Evolutionary conservation across 2,329 filamentous ascomycete species (phyloP), one percentile per base, ranked within the genome.

Genomic region (Colletotrichum tamarilloi): DNA sequence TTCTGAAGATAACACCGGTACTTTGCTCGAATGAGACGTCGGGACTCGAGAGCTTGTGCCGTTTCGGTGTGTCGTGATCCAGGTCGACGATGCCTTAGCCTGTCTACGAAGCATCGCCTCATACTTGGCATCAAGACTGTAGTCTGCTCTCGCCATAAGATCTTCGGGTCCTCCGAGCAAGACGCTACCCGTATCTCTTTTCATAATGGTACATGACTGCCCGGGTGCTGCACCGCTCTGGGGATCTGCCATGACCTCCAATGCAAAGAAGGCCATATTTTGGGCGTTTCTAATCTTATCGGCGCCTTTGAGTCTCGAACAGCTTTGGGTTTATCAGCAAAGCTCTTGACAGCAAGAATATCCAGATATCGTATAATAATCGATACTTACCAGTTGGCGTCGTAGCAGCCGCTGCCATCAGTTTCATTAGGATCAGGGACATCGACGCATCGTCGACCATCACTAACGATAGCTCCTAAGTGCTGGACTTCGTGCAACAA

Each of bases 241-340:
- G 6, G 66, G 66, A 14, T 68, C 30, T 14, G 66, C 66, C 57
- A 53, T 56, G 30, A 68, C 46, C 11, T 68, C 66, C 32, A 68
- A 1, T 12, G 66, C 66, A 14, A 68, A 68, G 58, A 63, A 63
- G 0, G 57, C 66, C 22, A 42, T 42, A 19, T 68, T 68, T 30
- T 68, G 66, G 24, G 66, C 66, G 9, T 68, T 68, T 26, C 24
- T 35, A 16, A 62, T 46, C 26, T 68, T 68, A 12, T 68, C 66
- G 12, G 22, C 55, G 8, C 22, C 22, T 35, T 49, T 60, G 5
- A 67, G 42, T 38, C 22, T 55, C 14, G 42, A 55, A 32, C 56
- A 68, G 66, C 66, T 68, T 22, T 14, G 14, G 1, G 4, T 12
- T 32, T 12, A 22, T 68, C 46, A 68, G 16, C 5, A 16, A 6